Base-by-base conservation (phyloP, 768 basidiomycete species). In the Russula sp. region DNA sequence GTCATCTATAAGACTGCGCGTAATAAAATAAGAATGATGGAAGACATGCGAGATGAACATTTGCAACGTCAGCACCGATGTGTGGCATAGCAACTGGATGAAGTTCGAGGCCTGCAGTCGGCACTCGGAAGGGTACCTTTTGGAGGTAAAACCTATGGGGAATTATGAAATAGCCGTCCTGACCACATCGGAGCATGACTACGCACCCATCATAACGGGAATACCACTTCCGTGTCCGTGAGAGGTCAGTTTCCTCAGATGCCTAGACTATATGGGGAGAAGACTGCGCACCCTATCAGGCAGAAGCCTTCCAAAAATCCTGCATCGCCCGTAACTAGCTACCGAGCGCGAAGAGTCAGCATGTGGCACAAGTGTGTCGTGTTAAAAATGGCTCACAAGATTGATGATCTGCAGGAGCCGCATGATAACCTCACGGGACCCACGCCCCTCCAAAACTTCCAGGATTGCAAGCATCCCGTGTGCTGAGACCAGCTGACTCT, bases 11-110 rank as follows among this genome's bases (percentile, higher is more conserved):
- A 40, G n/a, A 61, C 34, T 8, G 7, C 10, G 35, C 22, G 32
- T 39, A n/a, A 45, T 8, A 1, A 32, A 18, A 48, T 3, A 22
- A 8, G n/a, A 5, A 57, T 39, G n/a, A 48, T 48, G 11, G 47
- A 16, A n/a, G 27, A 84, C 92, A 62, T 71, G 94, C 93, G 94
- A 91, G 65, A 98, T 97, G 76, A 98, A 98, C 96, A 98, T 98
- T 71, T 98, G 96, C 44, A 98, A 76, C 2, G 96, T 99, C 66
- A 97, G 75, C 11, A 94, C 87, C 2, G 96, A 98, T 0, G 94
- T 90, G 71, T 94, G 86, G 72, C 96, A 97, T 31, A 98, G 82
- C 14, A 95, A 76, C 32, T 91, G 87, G 57, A 99, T 91, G 74
- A 98, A 98, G 69, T 91, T 87, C 2, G 97, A 98, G 0, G 95